Evolutionary conservation across 345 rosid species (phyloP), one percentile per base, ranked within the genome.

Genomic region (Carallia brachiata): DNA sequence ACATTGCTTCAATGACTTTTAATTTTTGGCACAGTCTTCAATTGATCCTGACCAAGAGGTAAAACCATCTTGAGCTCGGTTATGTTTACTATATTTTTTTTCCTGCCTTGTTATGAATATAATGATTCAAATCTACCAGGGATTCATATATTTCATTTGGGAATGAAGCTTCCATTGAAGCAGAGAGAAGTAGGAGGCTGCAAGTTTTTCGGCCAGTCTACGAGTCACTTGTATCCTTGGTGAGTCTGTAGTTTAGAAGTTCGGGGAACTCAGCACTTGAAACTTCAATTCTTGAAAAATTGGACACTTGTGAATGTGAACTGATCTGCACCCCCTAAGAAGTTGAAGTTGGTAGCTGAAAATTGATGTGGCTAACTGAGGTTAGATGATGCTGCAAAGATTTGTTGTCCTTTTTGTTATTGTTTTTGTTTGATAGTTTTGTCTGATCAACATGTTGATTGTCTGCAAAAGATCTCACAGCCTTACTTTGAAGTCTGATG

Each of bases 11-110:
- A 15, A 95, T 95, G 99, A 95, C 99, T 30, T 95, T 92, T 77
- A 95, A 95, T 76, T 95, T 92, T 84, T 95, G 99, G 99, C 99
- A 95, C 75, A 90, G 85, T 88, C 98, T 95, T 85, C 99, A 95
- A 80, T 83, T 84, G 73, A 74, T 81, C 64, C 82, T 95, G 89
- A 90, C 89, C 59, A 87, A 79, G 81, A 89, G 97, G 99, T 91
- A 76, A 81, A 68, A 66, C 65, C 60, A 70, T 47, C 16, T 54
- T 54, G 69, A 67, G 48, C 62, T 80, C 58, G 70, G 47, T 58
- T 44, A 60, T 44, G 52, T 59, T 70, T 63, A 7, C 36, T 67
- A 47, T 66, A 61, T 70, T 64, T 39, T 23, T 66, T 70, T 61
- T 55, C 63, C 17, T 28, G 55, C 59, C 63, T 71, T 69, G 70